Evolutionary conservation across 2,329 filamentous ascomycete species (phyloP), one percentile per base, ranked within the genome.

Genomic region (Hortaea sp.): DNA sequence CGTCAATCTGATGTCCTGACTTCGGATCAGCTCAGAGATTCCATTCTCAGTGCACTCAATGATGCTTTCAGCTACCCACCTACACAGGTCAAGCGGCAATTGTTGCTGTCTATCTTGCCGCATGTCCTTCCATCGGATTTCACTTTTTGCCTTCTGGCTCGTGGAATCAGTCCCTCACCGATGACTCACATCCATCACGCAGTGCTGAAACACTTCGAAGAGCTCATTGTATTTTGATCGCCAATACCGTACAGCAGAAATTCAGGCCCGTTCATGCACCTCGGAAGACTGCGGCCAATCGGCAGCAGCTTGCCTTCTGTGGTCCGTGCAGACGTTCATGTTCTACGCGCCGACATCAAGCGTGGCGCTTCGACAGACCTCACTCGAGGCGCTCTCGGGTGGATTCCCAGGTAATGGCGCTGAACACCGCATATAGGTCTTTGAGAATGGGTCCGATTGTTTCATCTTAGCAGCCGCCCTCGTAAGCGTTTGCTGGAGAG

Each of bases 391-490:
- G 43, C 32, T 39, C 37, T 34, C 45, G 46, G 46, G 44, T 51
- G 49, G 48, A 45, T 32, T 44, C 44, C 32, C 42, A 42, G 41
- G 46, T 48, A 13, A 52, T 47, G 51, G 47, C 27, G 45, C 35
- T 20, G 27, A 27, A 44, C 43, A 45, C 9, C 38, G 42, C 51
- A 47, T 48, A 35, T 41, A 42, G 7, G 43, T 47, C 39, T 34
- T 41, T 44, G 45, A 45, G 29, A 11, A 32, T 47, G 46, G 35
- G 27, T 27, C 43, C 40, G 52, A 53, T 49, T 50, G 58, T 61
- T 59, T 61, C 58, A 59, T 61, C 56, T 58, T 54, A 43, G 47
- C 53, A 57, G 46, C 49, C 58, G 58, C 58, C 51, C 41, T 52
- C 41, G 39, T 41, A 13, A 47, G 52, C 55, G 52, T 51, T 54